Evolutionary conservation across 352 stramenopile species (phyloP).

Genomic region (Phytophthora fragariae): DNA sequence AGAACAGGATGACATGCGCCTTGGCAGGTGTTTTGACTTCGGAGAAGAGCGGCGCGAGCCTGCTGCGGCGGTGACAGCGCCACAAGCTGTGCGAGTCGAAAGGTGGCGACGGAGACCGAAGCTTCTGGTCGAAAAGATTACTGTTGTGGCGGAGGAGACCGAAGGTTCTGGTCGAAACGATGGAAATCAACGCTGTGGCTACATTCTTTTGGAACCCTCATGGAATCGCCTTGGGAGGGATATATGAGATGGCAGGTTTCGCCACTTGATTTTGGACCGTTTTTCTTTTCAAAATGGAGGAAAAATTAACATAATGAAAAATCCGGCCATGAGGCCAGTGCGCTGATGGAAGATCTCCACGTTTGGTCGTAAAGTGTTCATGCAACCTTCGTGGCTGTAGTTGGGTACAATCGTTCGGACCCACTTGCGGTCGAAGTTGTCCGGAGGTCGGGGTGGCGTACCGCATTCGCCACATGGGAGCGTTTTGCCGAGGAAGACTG

Average conservation of each 20-base stretch:
- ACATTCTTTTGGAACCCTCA: not conserved
- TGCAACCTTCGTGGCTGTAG: no score
- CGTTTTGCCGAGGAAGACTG: not conserved
- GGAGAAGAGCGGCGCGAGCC: not conserved
- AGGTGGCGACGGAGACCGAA: not conserved
- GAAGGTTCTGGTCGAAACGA: not conserved
- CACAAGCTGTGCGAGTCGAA: not conserved
- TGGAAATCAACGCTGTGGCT: not conserved
- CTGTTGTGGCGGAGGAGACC: no score
- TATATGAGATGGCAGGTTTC: slow-evolving; percentile 12
- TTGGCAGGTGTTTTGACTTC: slow-evolving; percentile 25
- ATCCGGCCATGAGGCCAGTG: slow-evolving; percentile 13
- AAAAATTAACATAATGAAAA: slow-evolving; percentile 5
- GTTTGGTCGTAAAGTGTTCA: no score
- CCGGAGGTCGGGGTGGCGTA: not conserved
- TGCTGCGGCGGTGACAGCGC: not conserved
- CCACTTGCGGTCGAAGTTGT: not conserved
- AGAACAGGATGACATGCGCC: slow-evolving; percentile 15
- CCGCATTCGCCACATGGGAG: not conserved
- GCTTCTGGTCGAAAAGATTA: not conserved
- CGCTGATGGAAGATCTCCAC: slow-evolving; percentile 19
- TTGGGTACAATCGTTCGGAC: not conserved
- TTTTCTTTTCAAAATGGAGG: slow-evolving; percentile 28
- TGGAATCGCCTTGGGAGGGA: slow-evolving; percentile 4
- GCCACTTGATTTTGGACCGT: slow-evolving; percentile 37